These are phyloP conservation scores for Verbascum thapsus DNA, from an alignment of 257 asterid genomes.

Conservation along the genomic window DNA sequence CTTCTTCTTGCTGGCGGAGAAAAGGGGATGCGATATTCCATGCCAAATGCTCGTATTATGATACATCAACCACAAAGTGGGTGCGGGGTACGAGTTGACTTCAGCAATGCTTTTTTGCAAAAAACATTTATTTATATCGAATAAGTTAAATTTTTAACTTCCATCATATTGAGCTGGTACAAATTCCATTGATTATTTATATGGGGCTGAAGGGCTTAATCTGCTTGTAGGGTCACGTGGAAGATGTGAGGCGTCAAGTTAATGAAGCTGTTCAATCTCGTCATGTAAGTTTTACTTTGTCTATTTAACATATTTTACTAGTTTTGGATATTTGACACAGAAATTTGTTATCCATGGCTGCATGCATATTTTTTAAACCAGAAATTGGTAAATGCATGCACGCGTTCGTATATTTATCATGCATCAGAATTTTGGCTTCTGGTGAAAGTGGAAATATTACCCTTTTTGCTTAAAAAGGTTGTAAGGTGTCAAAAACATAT, in stretches of 20 bases:
- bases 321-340: not conserved
- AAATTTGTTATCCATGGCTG: not conserved
- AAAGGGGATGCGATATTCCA: constrained; percentile 97
- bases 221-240: constrained; percentile 82
- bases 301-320: constrained; percentile 3
- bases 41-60: constrained; percentile 99
- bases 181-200: constrained; percentile 1
- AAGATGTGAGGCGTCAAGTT: constrained; percentile 88
- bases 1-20: constrained; percentile 99
- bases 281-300: constrained; percentile 61
- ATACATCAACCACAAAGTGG: constrained; percentile 96
- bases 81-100: constrained; percentile 74
- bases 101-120: not conserved
- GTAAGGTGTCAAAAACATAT: constrained; percentile 5
- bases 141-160: no score
- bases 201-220: constrained; percentile 29
- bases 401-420: not conserved
- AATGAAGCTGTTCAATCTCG: constrained; percentile 93
- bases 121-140: no score
- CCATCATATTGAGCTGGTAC: no score
- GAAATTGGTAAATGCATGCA: constrained; percentile 13
- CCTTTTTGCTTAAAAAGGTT: no score
- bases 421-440: not conserved
- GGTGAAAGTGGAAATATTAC: not conserved
- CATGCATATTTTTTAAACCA: constrained; percentile 3